Percentiles rank a stretch among this genome's conserved stretches.
phyloP scores from a whole-genome alignment of 2,329 filamentous ascomycete genomes.

The Aspergillus costaricaensis region DNA sequence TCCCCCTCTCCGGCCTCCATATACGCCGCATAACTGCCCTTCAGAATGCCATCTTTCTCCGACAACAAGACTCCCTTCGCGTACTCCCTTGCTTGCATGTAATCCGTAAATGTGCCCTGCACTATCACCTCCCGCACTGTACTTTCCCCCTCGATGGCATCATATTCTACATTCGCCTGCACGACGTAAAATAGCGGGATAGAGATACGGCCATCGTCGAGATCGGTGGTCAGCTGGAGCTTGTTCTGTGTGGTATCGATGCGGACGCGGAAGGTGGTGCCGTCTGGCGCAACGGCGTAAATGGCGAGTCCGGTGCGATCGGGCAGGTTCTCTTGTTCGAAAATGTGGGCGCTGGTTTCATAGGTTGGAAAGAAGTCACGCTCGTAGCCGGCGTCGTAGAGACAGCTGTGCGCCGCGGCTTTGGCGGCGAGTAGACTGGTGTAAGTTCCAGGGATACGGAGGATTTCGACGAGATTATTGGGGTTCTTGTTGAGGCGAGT shows the following conservation, averaged over 20 bases:
- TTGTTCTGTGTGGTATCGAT: slow-evolving; percentile 28
- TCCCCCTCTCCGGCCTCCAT: slow-evolving; percentile 27
- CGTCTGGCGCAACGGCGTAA: slow-evolving; percentile 26
- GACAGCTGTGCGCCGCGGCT: slow-evolving; percentile 27
- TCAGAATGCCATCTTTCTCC: slow-evolving; percentile 21
- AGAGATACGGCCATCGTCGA: slow-evolving; percentile 27
- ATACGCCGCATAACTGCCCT: slow-evolving; percentile 30
- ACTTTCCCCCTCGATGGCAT: slow-evolving; percentile 18
- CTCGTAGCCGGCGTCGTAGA: slow-evolving; percentile 34
- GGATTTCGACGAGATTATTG: slow-evolving; percentile 26
- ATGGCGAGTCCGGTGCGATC: slow-evolving; percentile 23
- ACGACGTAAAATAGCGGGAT: slow-evolving; percentile 31
- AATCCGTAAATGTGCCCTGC: slow-evolving; percentile 26
- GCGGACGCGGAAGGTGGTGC: slow-evolving; percentile 29
- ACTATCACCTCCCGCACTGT: slow-evolving; percentile 23
- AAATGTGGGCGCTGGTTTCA: slow-evolving; percentile 20
- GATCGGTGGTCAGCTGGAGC: slow-evolving; percentile 12
- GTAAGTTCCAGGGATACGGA: slow-evolving; percentile 30
- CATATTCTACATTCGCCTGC: slow-evolving; percentile 27
- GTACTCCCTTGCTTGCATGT: slow-evolving; percentile 27
- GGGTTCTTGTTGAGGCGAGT: slow-evolving; percentile 27
- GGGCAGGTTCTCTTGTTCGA: slow-evolving; percentile 13
- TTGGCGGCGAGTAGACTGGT: slow-evolving; percentile 27
- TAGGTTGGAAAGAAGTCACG: slow-evolving; percentile 31
- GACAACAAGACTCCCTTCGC: slow-evolving; percentile 25